Evolutionary conservation across 1,284 basidiomycete species (phyloP).

Genomic region (Ganoderma sinense): DNA sequence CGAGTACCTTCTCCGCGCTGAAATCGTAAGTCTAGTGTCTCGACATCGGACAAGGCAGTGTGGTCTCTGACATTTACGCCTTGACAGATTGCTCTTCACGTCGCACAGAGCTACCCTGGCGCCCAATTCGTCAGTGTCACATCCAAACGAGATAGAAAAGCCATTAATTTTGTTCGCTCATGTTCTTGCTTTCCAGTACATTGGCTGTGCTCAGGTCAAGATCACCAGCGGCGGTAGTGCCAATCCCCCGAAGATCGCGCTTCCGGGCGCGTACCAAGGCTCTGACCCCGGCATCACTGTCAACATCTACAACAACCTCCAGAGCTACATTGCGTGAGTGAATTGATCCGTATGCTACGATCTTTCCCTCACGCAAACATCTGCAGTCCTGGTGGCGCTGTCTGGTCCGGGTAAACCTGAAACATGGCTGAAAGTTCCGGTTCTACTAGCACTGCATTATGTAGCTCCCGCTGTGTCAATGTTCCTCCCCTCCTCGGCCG

Average conservation of each 20-base stretch:
- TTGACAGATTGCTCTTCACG: conserved; percentile 54
- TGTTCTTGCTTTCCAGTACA: conserved; percentile 38
- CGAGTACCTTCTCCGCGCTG: conserved; percentile 57
- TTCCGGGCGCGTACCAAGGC: conserved; percentile 53
- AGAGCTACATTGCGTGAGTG: conserved; percentile 48
- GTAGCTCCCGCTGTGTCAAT: conserved; percentile 2
- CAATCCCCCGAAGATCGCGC: conserved; percentile 52
- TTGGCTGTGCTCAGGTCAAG: conserved; percentile 53
- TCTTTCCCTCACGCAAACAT: not conserved
- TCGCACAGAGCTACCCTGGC: conserved; percentile 49
- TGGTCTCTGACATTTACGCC: not conserved
- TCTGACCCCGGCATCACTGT: conserved; percentile 58
- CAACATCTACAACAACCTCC: conserved; percentile 60
- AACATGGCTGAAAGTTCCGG: not conserved
- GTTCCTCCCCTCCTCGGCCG: not conserved
- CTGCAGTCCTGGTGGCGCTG: conserved; percentile 36
- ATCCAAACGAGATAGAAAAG: not conserved
- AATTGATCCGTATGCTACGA: not conserved
- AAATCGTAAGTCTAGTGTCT: conserved; percentile 46
- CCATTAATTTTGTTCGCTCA: not conserved
- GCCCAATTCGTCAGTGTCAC: conserved; percentile 48
- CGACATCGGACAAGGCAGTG: not conserved
- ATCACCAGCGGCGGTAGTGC: conserved; percentile 53
- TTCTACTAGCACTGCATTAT: not conserved
- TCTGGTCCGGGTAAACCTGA: conserved; percentile 38